Evolutionary conservation across 768 basidiomycete genomes (phyloP).

Genomic region (Podaxis mareebaensis): DNA sequence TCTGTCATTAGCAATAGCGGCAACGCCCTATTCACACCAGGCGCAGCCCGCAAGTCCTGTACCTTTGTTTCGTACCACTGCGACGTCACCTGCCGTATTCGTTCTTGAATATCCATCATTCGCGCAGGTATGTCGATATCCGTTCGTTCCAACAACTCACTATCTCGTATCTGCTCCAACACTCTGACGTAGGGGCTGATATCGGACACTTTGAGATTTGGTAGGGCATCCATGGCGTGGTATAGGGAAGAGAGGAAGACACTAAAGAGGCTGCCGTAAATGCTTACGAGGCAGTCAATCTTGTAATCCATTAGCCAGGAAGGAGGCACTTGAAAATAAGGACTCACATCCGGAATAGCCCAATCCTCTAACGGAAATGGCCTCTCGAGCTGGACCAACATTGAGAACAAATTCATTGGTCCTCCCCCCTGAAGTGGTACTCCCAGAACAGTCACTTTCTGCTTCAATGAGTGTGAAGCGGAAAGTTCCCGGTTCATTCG

Average conservation of each 20-base stretch:
- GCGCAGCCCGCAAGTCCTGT: conserved; percentile 61
- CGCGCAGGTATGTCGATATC: conserved; percentile 73
- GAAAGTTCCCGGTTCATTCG: conserved; percentile 45
- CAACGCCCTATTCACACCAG: conserved; percentile 79
- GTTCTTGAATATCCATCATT: conserved; percentile 65
- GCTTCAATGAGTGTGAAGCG: conserved; percentile 22
- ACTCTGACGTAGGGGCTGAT: conserved; percentile 64
- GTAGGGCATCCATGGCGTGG: conserved; percentile 77
- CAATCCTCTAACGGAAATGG: conserved; percentile 64
- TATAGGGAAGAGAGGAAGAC: conserved; percentile 85
- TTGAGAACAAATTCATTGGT: conserved; percentile 10
- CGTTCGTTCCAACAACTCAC: conserved; percentile 69
- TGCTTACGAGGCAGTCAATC: conserved; percentile 67
- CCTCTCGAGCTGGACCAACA: background rate
- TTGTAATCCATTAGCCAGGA: conserved; percentile 27
- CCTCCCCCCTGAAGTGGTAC: conserved; percentile 17
- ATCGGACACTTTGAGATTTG: conserved; percentile 71
- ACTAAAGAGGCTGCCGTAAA: conserved; percentile 79
- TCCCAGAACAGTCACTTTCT: conserved; percentile 25
- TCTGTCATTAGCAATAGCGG: conserved; percentile 83
- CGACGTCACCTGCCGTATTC: conserved; percentile 57
- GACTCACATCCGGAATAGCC: conserved; percentile 79
- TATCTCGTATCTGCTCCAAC: conserved; percentile 70
- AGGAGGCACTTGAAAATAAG: background rate
- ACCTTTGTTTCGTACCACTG: conserved; percentile 65